phyloP scores from a whole-genome alignment of 768 basidiomycete species.

The Pilatotrama ljubarskyi region DNA sequence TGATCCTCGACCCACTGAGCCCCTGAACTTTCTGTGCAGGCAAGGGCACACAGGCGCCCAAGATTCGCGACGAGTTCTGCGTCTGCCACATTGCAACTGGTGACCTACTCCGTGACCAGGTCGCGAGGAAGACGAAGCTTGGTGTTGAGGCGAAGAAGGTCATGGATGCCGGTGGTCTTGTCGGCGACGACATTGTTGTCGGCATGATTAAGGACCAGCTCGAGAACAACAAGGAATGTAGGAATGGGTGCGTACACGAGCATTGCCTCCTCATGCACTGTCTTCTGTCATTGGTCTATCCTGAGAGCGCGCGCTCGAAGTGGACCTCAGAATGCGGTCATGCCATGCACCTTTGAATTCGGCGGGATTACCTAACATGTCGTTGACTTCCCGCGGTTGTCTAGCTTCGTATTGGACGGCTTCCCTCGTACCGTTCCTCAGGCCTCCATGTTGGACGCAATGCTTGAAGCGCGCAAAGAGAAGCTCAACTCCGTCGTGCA shows the following conservation, averaged over 20 bases:
- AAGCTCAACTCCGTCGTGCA: conserved; percentile 92
- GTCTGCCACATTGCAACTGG: conserved; percentile 98
- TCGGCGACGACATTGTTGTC: conserved; percentile 96
- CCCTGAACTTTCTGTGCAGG: conserved; percentile 46
- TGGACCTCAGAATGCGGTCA: not conserved
- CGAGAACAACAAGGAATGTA: conserved; percentile 88
- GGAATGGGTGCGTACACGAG: conserved; percentile 80
- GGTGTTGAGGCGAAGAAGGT: conserved; percentile 95
- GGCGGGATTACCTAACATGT: not conserved
- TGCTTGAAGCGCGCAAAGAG: conserved; percentile 83
- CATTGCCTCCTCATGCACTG: not conserved
- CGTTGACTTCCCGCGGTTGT: not conserved
- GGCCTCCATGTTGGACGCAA: conserved; percentile 91
- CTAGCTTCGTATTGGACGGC: conserved; percentile 97
- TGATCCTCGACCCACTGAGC: not conserved
- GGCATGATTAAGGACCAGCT: conserved; percentile 97
- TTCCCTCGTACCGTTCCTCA: conserved; percentile 98
- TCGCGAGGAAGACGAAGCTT: conserved; percentile 80
- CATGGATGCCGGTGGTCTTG: conserved; percentile 96
- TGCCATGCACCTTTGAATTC: not conserved
- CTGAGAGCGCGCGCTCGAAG: not conserved
- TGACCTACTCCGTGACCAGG: conserved; percentile 97
- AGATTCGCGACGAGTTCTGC: conserved; percentile 89
- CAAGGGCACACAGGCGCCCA: conserved; percentile 97
- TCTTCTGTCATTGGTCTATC: not conserved